phyloP scores from a whole-genome alignment of 2,329 filamentous ascomycete species.

The Aspergillus clavatus region DNA sequence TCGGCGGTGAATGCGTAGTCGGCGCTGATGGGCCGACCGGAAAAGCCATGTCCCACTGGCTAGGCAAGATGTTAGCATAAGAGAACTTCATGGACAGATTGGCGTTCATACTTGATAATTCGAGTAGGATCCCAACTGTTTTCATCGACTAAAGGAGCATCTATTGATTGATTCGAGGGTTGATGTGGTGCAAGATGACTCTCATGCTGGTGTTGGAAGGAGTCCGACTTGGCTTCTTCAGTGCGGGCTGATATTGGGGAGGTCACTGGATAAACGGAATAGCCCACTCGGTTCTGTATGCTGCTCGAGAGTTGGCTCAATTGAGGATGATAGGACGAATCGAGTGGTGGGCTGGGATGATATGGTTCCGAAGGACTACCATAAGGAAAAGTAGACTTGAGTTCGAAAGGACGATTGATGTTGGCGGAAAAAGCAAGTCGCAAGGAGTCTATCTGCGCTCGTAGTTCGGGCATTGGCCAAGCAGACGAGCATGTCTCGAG shows the following conservation, averaged over 20 bases:
- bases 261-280: conserved; percentile 64
- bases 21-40: conserved; percentile 57
- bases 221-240: conserved; percentile 72
- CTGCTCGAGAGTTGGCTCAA: conserved; percentile 42
- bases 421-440: conserved; percentile 90
- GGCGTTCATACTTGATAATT: conserved; percentile 73
- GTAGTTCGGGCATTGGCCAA: conserved; percentile 86
- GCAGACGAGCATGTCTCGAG: conserved; percentile 76
- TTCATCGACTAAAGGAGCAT: conserved; percentile 59
- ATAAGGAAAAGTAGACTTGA: conserved; percentile 83
- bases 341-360: conserved; percentile 57
- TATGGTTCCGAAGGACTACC: conserved; percentile 67
- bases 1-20: conserved; percentile 40
- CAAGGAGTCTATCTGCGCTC: conserved; percentile 82
- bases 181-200: conserved; percentile 35
- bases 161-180: conserved; percentile 40
- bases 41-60: conserved; percentile 94
- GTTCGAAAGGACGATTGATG: conserved; percentile 74
- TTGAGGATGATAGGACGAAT: conserved; percentile 48
- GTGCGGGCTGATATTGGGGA: conserved; percentile 71
- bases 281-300: conserved; percentile 47
- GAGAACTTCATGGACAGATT: conserved; percentile 10
- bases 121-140: conserved; percentile 78
- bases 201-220: conserved; percentile 63
- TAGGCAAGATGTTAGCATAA: conserved; percentile 42